Base-by-base conservation (phyloP, 2,329 filamentous ascomycete species). In the Microdochium trichocladiopsis region DNA sequence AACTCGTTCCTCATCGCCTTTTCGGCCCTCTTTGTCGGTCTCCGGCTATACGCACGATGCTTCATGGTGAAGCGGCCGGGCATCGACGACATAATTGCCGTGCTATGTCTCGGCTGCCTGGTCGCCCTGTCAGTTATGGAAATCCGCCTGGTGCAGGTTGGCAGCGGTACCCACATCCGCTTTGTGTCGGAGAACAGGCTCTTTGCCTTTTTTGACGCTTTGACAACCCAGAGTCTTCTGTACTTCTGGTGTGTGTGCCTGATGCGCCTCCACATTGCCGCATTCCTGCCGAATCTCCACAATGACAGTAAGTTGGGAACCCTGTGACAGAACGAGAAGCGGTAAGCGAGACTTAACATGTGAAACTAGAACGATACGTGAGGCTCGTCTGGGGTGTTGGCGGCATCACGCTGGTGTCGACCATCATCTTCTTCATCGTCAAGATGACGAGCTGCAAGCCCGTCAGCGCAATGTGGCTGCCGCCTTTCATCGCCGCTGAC, bases 1-100 rank as follows among this genome's bases (percentile, higher is more conserved):
- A 74, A 73, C 56, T 67, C 70, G 51, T 75, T 70, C 55, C 68
- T 69, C 2, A 66, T 68, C 33, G 56, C 52, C 43, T 52, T 69
- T 22, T 65, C 67, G 33, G 62, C 59, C 2, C 11, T 66, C 11
- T 54, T 67, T 25, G 56, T 63, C 28, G 51, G 52, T 2, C 45
- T 57, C n/a, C 57, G 66, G 6, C 50, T 67, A 18, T 65, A 63
- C 51, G 63, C 63, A 5, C 53, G 67, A 21, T 52, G 57, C 28
- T 57, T 58, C 52, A 63, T 69, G 56, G 63, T 61, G 16, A 68
- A 65, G 49, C 56, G 56, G 8, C 55, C 60, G 6, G 65, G 65
- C 1, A 47, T 61, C 22, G 66, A 69, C 53, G 67, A 69, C 58
- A 53, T 50, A 4, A 51, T 68, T 10, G 60, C 63, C 9, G 48